These are phyloP conservation scores for Diospyros lotus DNA, from an alignment of 148 eudicot species.

Conservation along the genomic window DNA sequence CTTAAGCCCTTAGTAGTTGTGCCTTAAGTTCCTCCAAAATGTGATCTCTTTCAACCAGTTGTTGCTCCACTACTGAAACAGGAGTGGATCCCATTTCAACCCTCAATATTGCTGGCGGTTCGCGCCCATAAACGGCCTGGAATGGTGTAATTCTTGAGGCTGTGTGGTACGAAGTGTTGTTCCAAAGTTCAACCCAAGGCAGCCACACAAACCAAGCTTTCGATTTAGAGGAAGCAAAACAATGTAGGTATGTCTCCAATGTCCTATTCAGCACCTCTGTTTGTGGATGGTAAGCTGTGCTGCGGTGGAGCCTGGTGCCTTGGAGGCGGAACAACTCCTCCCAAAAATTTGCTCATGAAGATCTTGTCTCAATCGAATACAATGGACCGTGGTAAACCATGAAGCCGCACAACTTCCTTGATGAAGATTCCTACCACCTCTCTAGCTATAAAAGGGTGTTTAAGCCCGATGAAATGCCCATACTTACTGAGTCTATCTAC, in stretches of 20 bases:
- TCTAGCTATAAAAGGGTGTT: neutral
- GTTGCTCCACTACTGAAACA: neutral
- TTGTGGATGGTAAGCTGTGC: neutral
- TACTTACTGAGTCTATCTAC: neutral
- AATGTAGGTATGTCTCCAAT: neutral
- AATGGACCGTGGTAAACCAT: too few species aligned
- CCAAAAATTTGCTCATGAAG: neutral
- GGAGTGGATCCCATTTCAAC: neutral
- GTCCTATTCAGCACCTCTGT: neutral
- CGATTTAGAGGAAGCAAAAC: neutral
- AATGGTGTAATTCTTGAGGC: neutral
- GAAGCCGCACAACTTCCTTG: neutral
- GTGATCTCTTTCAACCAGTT: neutral
- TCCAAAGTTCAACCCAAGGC: too few species aligned
- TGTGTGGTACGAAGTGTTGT: too few species aligned
- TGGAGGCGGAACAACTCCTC: neutral
- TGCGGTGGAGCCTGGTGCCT: neutral
- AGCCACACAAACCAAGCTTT: neutral
- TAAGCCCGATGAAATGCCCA: neutral
- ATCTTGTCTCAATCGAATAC: neutral
- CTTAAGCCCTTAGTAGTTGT: too few species aligned
- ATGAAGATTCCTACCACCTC: neutral
- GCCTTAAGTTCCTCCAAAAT: neutral
- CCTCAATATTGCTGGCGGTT: neutral
- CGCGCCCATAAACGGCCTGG: neutral